Percentiles rank a stretch among this genome's conserved stretches.
Evolutionary conservation across 2,329 filamentous ascomycete genomes (phyloP).

Genomic region (Colletotrichum horii): DNA sequence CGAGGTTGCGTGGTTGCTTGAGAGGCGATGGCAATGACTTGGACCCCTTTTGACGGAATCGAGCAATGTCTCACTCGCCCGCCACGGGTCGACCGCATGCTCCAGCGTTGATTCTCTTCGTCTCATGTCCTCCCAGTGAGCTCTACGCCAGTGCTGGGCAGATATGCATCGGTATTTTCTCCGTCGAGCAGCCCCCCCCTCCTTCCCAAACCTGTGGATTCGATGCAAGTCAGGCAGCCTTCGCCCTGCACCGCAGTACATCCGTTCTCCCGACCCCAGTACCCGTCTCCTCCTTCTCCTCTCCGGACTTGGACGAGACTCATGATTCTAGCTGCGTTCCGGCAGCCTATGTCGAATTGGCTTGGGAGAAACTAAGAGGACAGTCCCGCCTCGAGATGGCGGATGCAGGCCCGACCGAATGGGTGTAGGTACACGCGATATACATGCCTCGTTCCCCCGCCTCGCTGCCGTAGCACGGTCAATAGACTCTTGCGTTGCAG

Average conservation of each 20-base stretch:
- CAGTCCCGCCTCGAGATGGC: not conserved
- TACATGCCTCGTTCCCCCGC: slow-evolving; percentile 4
- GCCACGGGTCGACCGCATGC: not conserved
- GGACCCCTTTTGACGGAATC: not conserved
- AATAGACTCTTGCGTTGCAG: slow-evolving; percentile 4
- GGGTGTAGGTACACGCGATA: slow-evolving; percentile 1
- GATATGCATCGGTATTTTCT: not conserved
- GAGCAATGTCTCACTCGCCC: not conserved
- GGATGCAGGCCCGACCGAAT: not conserved
- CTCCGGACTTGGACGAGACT: not conserved
- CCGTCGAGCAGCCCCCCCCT: not conserved
- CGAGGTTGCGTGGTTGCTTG: not conserved
- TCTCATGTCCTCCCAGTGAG: not conserved
- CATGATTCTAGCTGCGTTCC: not conserved
- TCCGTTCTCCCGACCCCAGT: not conserved
- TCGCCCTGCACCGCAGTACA: not conserved
- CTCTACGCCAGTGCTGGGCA: not conserved
- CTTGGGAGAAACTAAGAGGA: not conserved
- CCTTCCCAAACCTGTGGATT: not conserved
- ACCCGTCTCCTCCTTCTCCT: not conserved
- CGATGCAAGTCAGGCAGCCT: not conserved
- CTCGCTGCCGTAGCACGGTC: slow-evolving; percentile 3
- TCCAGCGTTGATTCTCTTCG: not conserved
- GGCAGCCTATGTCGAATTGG: not conserved
- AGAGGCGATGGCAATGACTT: not conserved